Percentiles rank a stretch among this genome's conserved stretches.
Conservation (phyloP, 345 rosid species). For the Noccaea caerulescens region DNA sequence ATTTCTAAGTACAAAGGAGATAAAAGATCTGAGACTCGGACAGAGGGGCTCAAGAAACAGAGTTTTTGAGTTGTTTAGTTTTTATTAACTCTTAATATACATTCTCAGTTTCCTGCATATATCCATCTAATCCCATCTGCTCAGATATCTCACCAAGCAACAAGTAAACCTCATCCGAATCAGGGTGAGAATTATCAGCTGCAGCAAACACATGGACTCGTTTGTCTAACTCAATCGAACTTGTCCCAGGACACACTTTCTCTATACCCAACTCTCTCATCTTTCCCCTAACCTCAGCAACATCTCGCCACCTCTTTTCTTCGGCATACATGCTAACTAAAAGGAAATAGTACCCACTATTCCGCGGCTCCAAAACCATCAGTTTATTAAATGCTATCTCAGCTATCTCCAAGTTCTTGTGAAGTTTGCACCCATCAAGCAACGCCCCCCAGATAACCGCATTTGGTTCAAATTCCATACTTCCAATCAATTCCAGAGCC, state of each 20-base stretch:
- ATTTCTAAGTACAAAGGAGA: neutral
- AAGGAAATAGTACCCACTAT: conserved; percentile 62
- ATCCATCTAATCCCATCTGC: conserved; percentile 52
- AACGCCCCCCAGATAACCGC: conserved; percentile 80
- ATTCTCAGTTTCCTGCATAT: conserved; percentile 30
- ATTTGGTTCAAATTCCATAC: conserved; percentile 61
- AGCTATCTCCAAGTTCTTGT: conserved; percentile 67
- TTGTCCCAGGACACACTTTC: conserved; percentile 65
- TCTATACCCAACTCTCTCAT: conserved; percentile 65
- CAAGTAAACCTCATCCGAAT: conserved; percentile 53
- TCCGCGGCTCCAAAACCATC: conserved; percentile 65
- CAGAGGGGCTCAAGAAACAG: neutral
- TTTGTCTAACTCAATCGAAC: conserved; percentile 66
- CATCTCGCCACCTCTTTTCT: conserved; percentile 69
- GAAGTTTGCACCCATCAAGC: conserved; percentile 68
- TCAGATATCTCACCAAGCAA: conserved; percentile 58
- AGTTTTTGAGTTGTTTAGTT: neutral
- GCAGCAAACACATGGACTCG: conserved; percentile 64
- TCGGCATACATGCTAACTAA: conserved; percentile 69
- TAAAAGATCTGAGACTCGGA: neutral
- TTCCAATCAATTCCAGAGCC: conserved; percentile 58
- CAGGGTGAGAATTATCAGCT: conserved; percentile 58
- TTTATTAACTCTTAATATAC: conserved; percentile 26
- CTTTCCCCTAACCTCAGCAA: conserved; percentile 54
- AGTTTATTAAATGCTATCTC: conserved; percentile 54